Percentiles rank a stretch among this genome's conserved stretches.
Evolutionary conservation across 768 basidiomycete genomes (phyloP).

Genomic region (Boletus eberwhitei): DNA sequence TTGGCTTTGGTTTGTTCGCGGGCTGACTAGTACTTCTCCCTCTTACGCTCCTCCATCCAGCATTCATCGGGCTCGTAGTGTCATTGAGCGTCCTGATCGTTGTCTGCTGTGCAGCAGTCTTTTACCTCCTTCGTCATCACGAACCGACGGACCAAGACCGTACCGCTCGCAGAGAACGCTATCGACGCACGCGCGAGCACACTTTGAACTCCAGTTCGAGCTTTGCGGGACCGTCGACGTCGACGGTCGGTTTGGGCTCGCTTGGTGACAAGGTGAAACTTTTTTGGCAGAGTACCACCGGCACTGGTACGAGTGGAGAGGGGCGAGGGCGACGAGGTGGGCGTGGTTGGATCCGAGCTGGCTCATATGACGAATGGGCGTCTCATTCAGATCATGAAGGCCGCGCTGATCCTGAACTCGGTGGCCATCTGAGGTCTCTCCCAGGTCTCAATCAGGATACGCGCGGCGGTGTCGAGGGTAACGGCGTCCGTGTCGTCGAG

Average conservation of each 20-base stretch:
- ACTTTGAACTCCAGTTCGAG: constrained; percentile 12
- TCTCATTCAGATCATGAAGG: constrained; percentile 24
- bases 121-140: constrained; percentile 53
- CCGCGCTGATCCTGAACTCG: background rate
- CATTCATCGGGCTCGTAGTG: constrained; percentile 62
- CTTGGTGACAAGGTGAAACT: constrained; percentile 27
- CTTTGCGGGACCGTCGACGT: background rate
- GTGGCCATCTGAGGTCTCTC: background rate
- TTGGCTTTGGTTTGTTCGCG: no score
- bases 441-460: background rate
- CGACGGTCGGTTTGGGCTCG: constrained; percentile 16
- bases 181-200: constrained; percentile 28
- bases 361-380: constrained; percentile 49
- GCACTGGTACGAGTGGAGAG: background rate
- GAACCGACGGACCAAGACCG: constrained; percentile 41
- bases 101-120: constrained; percentile 48
- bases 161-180: constrained; percentile 31
- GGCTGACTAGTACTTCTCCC: background rate
- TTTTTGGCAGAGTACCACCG: constrained; percentile 22
- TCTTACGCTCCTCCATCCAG: constrained; percentile 17
- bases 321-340: constrained; percentile 23
- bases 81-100: constrained; percentile 52
- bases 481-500: constrained; percentile 15
- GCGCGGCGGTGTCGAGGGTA: background rate
- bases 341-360: constrained; percentile 51